Base-by-base conservation (phyloP, 2,329 filamentous ascomycete genomes). In the Diaporthe ilicicola region DNA sequence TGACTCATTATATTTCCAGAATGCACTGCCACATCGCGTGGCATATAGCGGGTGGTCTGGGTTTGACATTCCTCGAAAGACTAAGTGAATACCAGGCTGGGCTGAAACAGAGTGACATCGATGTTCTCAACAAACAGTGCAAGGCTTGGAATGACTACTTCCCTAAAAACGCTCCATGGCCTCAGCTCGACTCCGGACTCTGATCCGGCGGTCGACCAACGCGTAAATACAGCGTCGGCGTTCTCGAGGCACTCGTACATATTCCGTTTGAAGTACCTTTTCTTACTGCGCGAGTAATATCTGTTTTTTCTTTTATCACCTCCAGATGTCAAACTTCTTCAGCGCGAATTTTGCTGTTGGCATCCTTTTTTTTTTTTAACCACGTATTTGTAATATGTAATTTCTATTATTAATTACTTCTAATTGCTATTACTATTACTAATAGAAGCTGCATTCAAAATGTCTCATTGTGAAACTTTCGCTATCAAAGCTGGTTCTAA, bases 1-100 rank as follows among this genome's bases (percentile, higher is more conserved):
- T 48, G 22, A 48, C 56, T 53, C 8, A 42, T 19, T n/a, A 8
- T 8, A n/a, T 24, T n/a, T n/a, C 44, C 29, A 37, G 61, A 2
- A 72, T 69, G 67, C 72, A 73, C 37, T 73, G 72, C 29, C 72
- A 73, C 24, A 73, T 73, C 27, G 72, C 72, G 1, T 73, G 72
- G 72, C 72, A 73, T 29, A 66, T 53, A 10, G 59, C 72, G 10
- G 72, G 56, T 24, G 72, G 72, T 2, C 46, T 73, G 17, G 66
- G 72, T 5, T 42, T 69, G 12, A 69, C 42, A 9, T 73, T 73
- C 66, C 53, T 73, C 10, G 72, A 73, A 61, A 42, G 64, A 15
- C 19, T 56, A 12, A 13, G 10, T 34, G 72, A 66, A 27, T 73
- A 66, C n/a, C 50, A 22, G 22, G 69, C 50, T n/a, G 56, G 56